Evolutionary conservation across 352 stramenopile species (phyloP), one percentile per base, ranked within the genome.

Genomic region (Phytopythium chamaehyphon): DNA sequence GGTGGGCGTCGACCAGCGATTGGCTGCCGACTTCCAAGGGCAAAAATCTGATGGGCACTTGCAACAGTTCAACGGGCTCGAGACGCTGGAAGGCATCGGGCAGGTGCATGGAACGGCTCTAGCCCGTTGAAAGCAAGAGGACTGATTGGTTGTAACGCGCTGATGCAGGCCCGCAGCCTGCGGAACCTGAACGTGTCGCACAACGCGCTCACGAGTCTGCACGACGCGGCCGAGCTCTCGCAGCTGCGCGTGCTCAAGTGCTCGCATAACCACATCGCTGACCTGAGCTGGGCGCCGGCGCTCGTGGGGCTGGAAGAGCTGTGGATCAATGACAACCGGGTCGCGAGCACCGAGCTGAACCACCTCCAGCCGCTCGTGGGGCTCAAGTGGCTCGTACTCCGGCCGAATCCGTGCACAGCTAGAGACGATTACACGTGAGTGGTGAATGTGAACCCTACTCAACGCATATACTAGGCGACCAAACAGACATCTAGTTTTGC

Each of bases 401-500:
- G 88, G 26, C 72, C 78, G 16, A 92, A 92, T 60, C 81, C 81
- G 22, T 90, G 76, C 56, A 88, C 78, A 0, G 58, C 82, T 16
- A 42, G 38, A 16, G 47, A 64, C 8, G 63, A 74, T 15, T 89
- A 86, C 50, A 44, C 73, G 80, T 88, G 51, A 19, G 66, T 62
- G 16, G 11, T 26, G 11, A 2, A 31, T 14, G 3, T 26, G n/a
- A n/a, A n/a, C 6, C 3, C 18, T 3, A 1, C 11, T 57, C 6
- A 21, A 9, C 5, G 9, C 23, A 16, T 15, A 18, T 22, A 31
- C 7, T 57, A n/a, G 8, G 2, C 16, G 2, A 18, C 39, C 18
- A 22, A 18, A 8, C 39, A n/a, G 4, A n/a, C 18, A 11, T 42
- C 5, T 26, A 82, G 68, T 39, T 52, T 51, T 12, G 24, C 45